phyloP scores from a whole-genome alignment of 805 yeast species.

The Candida arabinofermentans region DNA sequence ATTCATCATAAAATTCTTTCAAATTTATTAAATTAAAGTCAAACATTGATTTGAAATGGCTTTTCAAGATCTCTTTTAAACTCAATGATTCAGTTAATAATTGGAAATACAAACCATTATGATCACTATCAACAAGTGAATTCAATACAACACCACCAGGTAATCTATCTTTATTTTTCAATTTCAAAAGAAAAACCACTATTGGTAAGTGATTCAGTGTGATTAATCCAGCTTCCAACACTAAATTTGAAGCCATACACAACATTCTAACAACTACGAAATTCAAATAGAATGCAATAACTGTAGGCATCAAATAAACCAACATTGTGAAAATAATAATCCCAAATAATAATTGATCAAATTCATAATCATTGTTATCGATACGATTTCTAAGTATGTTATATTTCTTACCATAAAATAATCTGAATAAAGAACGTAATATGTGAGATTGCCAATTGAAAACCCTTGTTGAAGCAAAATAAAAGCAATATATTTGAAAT shows the following conservation, averaged over 20 bases:
- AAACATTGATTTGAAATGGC: constrained; percentile 28
- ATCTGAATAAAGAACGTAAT: constrained; percentile 68
- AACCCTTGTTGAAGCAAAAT: constrained; percentile 71
- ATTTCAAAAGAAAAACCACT: constrained; percentile 71
- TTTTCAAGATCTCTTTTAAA: constrained; percentile 21
- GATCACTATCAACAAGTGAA: constrained; percentile 9
- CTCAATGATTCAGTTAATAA: constrained; percentile 27
- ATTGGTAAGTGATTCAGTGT: constrained; percentile 80
- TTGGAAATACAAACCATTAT: constrained; percentile 12
- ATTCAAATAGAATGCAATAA: constrained; percentile 73
- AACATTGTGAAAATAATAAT: constrained; percentile 81
- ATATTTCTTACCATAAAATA: constrained; percentile 86
- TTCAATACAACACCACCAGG: constrained; percentile 48
- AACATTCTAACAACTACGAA: constrained; percentile 60
- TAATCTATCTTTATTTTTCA: constrained; percentile 69
- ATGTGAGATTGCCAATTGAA: constrained; percentile 71
- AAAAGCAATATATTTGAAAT: constrained; percentile 72
- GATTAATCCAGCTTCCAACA: constrained; percentile 57
- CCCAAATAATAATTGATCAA: constrained; percentile 85
- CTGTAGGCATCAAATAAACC: constrained; percentile 79
- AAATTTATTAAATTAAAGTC: constrained; percentile 27
- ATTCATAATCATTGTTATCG: constrained; percentile 77
- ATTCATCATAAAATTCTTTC: constrained; percentile 9
- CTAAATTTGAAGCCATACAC: constrained; percentile 44
- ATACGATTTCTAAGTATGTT: constrained; percentile 81